These are phyloP conservation scores for Lichina pygmaea DNA, from an alignment of 495 filamentous ascomycete genomes.

Conservation along the genomic window DNA sequence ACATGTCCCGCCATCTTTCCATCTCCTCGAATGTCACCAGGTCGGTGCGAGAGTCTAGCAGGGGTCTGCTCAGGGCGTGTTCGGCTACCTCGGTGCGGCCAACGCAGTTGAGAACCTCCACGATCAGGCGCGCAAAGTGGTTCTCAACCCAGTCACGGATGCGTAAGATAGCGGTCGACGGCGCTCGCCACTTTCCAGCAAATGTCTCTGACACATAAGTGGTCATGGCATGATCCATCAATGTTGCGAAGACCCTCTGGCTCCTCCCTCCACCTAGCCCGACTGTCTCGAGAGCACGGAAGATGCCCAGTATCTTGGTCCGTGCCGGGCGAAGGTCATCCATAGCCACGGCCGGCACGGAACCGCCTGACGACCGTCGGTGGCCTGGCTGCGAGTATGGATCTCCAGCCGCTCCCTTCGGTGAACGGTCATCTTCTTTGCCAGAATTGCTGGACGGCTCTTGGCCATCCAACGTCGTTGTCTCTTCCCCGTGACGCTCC, in stretches of 20 bases:
- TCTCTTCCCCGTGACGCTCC: constrained; percentile 4
- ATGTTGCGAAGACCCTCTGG: constrained; percentile 46
- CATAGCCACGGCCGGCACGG: constrained; percentile 7
- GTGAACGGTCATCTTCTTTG: neutral
- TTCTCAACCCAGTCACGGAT: constrained; percentile 48
- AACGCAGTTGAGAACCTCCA: constrained; percentile 30
- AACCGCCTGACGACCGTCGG: constrained; percentile 6
- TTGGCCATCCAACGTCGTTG: constrained; percentile 9
- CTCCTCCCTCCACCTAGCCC: constrained; percentile 50
- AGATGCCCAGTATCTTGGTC: constrained; percentile 24
- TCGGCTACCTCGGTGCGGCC: constrained; percentile 9
- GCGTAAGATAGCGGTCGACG: constrained; percentile 26
- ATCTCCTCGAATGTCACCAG: constrained; percentile 29
- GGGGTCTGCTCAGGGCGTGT: constrained; percentile 6
- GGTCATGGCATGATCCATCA: constrained; percentile 46
- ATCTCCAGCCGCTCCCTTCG: neutral
- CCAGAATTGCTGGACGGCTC: constrained; percentile 7
- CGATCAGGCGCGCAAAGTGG: constrained; percentile 34
- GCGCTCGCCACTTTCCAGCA: constrained; percentile 27
- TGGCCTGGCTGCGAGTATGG: constrained; percentile 1
- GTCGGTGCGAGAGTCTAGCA: constrained; percentile 12
- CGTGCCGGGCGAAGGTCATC: constrained; percentile 16
- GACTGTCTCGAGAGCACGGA: constrained; percentile 36
- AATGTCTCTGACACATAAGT: constrained; percentile 33
- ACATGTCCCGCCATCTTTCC: constrained; percentile 60